These are phyloP conservation scores for Bryoerythrophyllum caledonicum DNA, from an alignment of 225 moss, liverwort and hornwort genomes.

Conservation along the genomic window DNA sequence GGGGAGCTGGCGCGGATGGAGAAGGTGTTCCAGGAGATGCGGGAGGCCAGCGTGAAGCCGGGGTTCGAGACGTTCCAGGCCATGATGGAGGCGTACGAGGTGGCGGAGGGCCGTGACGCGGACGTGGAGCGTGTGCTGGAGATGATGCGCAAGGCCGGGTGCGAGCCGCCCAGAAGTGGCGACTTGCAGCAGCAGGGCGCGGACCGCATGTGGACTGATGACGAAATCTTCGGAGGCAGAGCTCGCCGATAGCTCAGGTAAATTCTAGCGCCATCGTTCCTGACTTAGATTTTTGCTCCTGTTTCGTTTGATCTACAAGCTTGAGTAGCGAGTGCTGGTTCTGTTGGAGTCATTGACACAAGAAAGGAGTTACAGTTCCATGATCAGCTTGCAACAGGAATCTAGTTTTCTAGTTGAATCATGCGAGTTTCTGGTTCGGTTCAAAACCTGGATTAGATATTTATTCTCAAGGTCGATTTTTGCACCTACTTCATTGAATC, in stretches of 20 bases:
- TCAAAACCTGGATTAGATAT: not conserved
- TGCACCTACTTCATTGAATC: not conserved
- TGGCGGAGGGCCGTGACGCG: conserved; percentile 44
- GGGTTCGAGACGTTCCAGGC: conserved; percentile 66
- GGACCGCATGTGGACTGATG: conserved; percentile 90
- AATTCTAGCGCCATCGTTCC: no score
- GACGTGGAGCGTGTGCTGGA: conserved; percentile 43
- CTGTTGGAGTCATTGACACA: no score
- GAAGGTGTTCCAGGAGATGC: conserved; percentile 62
- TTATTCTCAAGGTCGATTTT: not conserved
- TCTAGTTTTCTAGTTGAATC: not conserved
- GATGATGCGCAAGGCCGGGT: conserved; percentile 88
- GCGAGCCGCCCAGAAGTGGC: conserved; percentile 45
- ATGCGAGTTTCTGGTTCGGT: not conserved
- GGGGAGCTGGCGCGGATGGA: conserved; percentile 77
- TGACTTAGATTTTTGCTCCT: no score
- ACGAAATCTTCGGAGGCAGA: conserved; percentile 83
- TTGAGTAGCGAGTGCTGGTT: no score
- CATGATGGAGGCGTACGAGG: conserved; percentile 74
- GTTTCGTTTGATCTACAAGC: no score
- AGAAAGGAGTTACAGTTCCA: no score
- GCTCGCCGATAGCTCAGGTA: conserved; percentile 31
- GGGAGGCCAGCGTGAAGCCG: conserved; percentile 39
- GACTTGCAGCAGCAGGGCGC: conserved; percentile 31
- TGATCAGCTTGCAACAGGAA: no score